These are phyloP conservation scores for Panellus pusillus DNA, from an alignment of 768 basidiomycete species.

Conservation along the genomic window DNA sequence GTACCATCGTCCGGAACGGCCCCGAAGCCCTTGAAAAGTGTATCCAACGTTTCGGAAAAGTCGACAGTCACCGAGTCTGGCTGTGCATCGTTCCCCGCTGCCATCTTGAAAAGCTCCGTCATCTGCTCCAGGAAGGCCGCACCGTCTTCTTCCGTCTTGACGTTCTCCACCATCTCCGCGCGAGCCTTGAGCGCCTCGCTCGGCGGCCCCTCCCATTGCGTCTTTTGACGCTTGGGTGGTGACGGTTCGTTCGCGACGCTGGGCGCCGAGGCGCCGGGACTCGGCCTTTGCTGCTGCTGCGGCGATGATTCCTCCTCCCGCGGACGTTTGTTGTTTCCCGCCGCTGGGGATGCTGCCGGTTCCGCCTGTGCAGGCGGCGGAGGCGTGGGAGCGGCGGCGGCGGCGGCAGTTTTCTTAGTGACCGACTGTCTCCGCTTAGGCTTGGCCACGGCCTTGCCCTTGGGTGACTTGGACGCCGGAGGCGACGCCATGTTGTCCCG, in stretches of 20 bases:
- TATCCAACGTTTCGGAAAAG: slow-evolving; percentile 61
- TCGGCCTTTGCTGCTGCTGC: slow-evolving; percentile 23
- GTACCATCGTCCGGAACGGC: slow-evolving; percentile 34
- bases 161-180: slow-evolving; percentile 42
- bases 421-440: slow-evolving; percentile 41
- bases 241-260: slow-evolving; percentile 51
- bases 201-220: slow-evolving; percentile 66
- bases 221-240: slow-evolving; percentile 71
- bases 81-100: slow-evolving; percentile 44
- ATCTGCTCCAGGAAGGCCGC: slow-evolving; percentile 60
- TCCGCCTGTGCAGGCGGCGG: slow-evolving; percentile 12
- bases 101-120: slow-evolving; percentile 61
- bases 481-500: slow-evolving; percentile 54
- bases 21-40: slow-evolving; percentile 59
- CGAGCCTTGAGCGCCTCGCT: slow-evolving; percentile 50
- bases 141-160: slow-evolving; percentile 71
- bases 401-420: background rate
- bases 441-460: slow-evolving; percentile 51
- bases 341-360: slow-evolving; percentile 22
- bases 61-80: slow-evolving; percentile 42
- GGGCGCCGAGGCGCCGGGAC: slow-evolving; percentile 26
- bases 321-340: slow-evolving; percentile 42
- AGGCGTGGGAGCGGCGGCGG: slow-evolving; percentile 17
- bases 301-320: slow-evolving; percentile 52
- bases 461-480: slow-evolving; percentile 71